These are phyloP conservation scores for Tolypocladium tundrense DNA, from an alignment of 2,329 filamentous ascomycete genomes.

Conservation along the genomic window DNA sequence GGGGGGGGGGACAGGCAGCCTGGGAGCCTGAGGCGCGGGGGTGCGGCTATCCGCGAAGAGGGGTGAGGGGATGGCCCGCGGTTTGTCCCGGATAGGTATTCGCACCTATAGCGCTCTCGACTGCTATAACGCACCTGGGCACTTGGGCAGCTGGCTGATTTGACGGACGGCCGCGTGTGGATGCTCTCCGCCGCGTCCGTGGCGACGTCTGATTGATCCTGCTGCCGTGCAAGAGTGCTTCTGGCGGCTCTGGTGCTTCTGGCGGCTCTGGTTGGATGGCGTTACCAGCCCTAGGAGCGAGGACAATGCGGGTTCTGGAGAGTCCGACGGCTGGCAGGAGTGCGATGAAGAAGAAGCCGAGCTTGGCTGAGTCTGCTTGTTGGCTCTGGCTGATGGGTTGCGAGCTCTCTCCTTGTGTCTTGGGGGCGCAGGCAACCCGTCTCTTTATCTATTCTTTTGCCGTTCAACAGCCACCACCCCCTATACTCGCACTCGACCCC, in stretches of 20 bases:
- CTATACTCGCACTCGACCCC: background rate
- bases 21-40: background rate
- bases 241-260: too few relatives aligned
- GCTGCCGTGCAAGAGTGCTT: too few relatives aligned
- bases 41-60: background rate
- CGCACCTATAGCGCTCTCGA: background rate
- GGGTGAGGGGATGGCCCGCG: background rate
- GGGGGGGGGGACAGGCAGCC: background rate
- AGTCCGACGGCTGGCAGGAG: background rate
- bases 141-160: too few relatives aligned
- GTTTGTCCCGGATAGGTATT: too few relatives aligned
- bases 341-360: background rate
- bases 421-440: background rate
- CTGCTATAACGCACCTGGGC: too few relatives aligned
- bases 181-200: too few relatives aligned
- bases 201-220: too few relatives aligned
- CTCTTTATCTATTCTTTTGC: background rate
- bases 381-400: background rate
- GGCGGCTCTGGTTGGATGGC: too few relatives aligned
- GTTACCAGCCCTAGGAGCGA: too few relatives aligned
- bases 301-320: too few relatives aligned
- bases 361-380: background rate
- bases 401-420: background rate
- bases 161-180: too few relatives aligned
- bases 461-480: background rate